Evolutionary conservation across 2,329 filamentous ascomycete species (phyloP), one percentile per base, ranked within the genome.

Genomic region (Ascochyta fabae): DNA sequence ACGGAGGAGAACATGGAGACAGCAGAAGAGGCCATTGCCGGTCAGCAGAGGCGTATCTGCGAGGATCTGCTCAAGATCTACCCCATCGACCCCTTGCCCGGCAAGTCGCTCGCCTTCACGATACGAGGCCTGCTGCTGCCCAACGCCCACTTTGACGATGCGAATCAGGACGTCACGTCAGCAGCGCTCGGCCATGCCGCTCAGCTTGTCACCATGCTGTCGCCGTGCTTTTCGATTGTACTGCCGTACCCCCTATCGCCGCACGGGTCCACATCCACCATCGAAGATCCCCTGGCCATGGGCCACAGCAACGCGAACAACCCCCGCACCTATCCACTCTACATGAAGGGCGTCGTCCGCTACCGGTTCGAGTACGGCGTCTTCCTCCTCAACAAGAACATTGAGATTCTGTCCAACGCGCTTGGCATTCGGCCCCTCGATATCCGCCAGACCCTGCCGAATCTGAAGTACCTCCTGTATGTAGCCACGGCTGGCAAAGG

Each of bases 291-390:
- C 6, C 89, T 96, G 22, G 73, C 73, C 27, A 61, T 71, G 73
- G 45, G 75, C 71, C 53, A 77, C 80, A 62, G 72, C 84, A 51
- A 31, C 8, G 61, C 61, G 31, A 64, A 60, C 35, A 66, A 68
- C 16, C 67, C 63, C 1, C 66, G 73, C 16, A 71, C 64, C 0
- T 99, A 96, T 67, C 95, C 95, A 0, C 83, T 99, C 0, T 93
- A 93, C 75, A 76, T 90, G 78, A 81, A 80, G 56, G 83, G 84
- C 69, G 84, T 85, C 2, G 86, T 92, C 0, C 86, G 92, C 41
- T 98, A 94, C 78, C 88, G 94, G 2, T 98, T 98, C 75, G 94
- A 98, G 67, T 99, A 98, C 73, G 95, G 83, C 10, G 95, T 96
- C 71, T 99, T 98, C 68, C 80, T 98, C n/a, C 83, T 99, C 13